Percentiles rank a stretch among this genome's conserved stretches.
phyloP scores from a whole-genome alignment of 768 basidiomycete genomes.

The Kwoniella shandongensis region DNA sequence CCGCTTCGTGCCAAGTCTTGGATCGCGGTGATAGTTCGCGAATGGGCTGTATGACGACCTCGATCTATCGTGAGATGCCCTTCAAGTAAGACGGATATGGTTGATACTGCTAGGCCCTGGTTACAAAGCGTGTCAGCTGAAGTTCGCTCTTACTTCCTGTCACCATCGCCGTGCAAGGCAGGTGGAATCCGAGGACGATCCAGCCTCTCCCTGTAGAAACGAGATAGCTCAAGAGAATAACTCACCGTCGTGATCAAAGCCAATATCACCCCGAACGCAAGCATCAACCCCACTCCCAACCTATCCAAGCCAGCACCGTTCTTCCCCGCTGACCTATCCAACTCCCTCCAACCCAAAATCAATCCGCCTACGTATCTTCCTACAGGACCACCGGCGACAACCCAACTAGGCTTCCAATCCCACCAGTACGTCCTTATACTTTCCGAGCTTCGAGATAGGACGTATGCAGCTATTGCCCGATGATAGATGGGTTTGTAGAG shows the following conservation, averaged over 20 bases:
- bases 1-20: neutral
- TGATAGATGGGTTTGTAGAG: constrained; percentile 22
- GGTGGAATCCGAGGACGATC: no score
- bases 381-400: constrained; percentile 40
- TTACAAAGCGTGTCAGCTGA: neutral
- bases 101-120: constrained; percentile 32
- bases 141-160: no score
- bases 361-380: constrained; percentile 35
- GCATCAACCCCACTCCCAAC: constrained; percentile 27
- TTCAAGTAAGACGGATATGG: constrained; percentile 22
- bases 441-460: constrained; percentile 9
- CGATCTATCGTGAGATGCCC: constrained; percentile 41
- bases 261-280: constrained; percentile 26
- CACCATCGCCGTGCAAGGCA: no score
- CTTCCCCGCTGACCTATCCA: constrained; percentile 33
- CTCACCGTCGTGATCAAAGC: constrained; percentile 33
- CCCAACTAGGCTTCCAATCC: constrained; percentile 35
- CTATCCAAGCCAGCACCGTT: constrained; percentile 11
- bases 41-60: constrained; percentile 26
- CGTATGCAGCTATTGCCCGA: constrained; percentile 21
- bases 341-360: constrained; percentile 38
- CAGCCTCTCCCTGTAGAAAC: no score
- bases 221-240: neutral
- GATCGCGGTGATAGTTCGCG: constrained; percentile 18
- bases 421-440: constrained; percentile 30